Percentiles rank a stretch among this genome's conserved stretches.
Conservation (phyloP, 163 green algal genomes). For the Trebouxia gelatinosa region DNA sequence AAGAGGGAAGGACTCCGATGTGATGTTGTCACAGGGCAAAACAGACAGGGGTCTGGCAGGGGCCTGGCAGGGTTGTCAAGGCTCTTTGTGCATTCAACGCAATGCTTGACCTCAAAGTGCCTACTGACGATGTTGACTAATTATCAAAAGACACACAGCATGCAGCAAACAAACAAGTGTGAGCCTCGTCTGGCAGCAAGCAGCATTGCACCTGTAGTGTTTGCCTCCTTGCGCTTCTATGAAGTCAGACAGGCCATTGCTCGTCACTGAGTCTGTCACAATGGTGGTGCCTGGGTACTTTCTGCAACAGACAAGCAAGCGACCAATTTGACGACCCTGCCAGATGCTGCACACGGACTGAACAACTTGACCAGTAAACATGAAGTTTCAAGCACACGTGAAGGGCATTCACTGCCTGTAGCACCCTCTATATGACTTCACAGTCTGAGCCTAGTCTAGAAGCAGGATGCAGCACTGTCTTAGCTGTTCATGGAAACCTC, state of each 20-base stretch:
- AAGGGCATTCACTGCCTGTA: not conserved
- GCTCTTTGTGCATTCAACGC: too few relatives aligned
- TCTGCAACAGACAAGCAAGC: constrained; percentile 25
- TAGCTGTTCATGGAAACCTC: too few relatives aligned
- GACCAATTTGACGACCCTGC: not conserved
- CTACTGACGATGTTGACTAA: too few relatives aligned
- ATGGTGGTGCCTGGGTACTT: constrained; percentile 89
- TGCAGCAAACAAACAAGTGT: too few relatives aligned
- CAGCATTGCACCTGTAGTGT: constrained; percentile 78
- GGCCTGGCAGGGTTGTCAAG: too few relatives aligned
- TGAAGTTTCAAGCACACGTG: not conserved
- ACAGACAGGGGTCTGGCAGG: too few relatives aligned
- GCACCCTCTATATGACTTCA: not conserved
- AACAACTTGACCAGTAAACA: not conserved
- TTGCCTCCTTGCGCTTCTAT: constrained; percentile 76
- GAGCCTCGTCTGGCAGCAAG: too few relatives aligned
- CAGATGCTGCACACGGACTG: not conserved
- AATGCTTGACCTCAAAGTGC: too few relatives aligned
- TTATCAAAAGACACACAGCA: too few relatives aligned
- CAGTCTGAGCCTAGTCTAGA: not conserved
- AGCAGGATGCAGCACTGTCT: not conserved
- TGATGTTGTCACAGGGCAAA: too few relatives aligned
- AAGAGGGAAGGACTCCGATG: too few relatives aligned
- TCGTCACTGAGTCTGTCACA: constrained; percentile 93
- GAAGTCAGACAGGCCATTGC: constrained; percentile 85